phyloP scores from a whole-genome alignment of 2,329 filamentous ascomycete genomes.

The Xylariomycetidae sp. region DNA sequence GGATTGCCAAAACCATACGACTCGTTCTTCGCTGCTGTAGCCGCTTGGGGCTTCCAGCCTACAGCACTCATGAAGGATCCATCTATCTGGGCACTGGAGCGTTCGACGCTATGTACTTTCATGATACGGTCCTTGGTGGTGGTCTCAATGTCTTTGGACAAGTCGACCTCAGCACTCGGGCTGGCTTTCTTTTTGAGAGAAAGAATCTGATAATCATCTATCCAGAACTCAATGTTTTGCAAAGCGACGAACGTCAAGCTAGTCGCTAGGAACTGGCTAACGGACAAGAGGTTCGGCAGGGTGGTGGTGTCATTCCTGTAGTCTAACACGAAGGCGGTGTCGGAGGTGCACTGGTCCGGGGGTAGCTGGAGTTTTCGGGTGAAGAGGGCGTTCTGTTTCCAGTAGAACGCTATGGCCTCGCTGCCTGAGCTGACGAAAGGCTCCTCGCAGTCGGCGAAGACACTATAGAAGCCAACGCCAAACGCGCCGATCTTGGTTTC shows the following conservation, averaged over 20 bases:
- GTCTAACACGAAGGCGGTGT: slow-evolving; percentile 92
- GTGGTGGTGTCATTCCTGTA: slow-evolving; percentile 86
- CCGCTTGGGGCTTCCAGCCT: slow-evolving; percentile 65
- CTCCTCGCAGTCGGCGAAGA: slow-evolving; percentile 96
- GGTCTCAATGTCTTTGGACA: slow-evolving; percentile 75
- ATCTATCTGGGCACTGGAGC: slow-evolving; percentile 87
- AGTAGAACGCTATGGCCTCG: slow-evolving; percentile 97
- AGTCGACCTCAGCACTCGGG: slow-evolving; percentile 62
- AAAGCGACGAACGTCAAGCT: slow-evolving; percentile 94
- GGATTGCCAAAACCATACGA: slow-evolving; percentile 42
- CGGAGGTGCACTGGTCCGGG: slow-evolving; percentile 55
- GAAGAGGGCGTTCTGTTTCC: slow-evolving; percentile 97
- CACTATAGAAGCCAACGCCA: slow-evolving; percentile 96
- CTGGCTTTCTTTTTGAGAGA: slow-evolving; percentile 79
- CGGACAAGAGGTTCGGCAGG: slow-evolving; percentile 75
- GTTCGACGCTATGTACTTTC: slow-evolving; percentile 74
- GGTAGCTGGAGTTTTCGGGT: slow-evolving; percentile 78
- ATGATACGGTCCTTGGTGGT: slow-evolving; percentile 83
- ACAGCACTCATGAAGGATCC: slow-evolving; percentile 83
- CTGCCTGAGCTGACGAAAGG: slow-evolving; percentile 91
- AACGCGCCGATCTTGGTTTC: slow-evolving; percentile 99
- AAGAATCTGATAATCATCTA: slow-evolving; percentile 81
- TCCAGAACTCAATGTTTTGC: slow-evolving; percentile 79
- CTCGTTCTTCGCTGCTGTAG: slow-evolving; percentile 39
- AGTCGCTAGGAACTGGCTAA: slow-evolving; percentile 89